Base-by-base conservation (phyloP, 306 rosid genomes). In the Quillaja saponaria region DNA sequence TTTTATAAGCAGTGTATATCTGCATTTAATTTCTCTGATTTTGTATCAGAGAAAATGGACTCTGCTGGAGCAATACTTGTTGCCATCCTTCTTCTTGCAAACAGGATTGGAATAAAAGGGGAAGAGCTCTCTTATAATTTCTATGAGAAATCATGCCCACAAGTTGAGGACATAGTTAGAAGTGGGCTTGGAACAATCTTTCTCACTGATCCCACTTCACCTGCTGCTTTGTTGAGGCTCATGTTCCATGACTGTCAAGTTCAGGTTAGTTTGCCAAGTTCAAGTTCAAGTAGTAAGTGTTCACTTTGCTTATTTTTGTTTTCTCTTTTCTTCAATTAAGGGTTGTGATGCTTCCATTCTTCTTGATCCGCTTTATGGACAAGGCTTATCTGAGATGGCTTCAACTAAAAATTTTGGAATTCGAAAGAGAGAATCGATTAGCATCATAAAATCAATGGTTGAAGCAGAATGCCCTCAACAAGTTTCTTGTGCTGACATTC, bases 231-330 rank as follows among this genome's bases (percentile, higher is more conserved):
- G 19, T 58, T 69, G 76, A 76, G 80, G 80, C 80, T 76, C 41
- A 21, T 69, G 72, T 76, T 76, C 63, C 76, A 69, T 57, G 80
- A 76, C 33, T 76, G 80, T 68, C 80, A 76, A 64, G 76, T 76
- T 51, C 71, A 64, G 68, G 79, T 55, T 25, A 25, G 13, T 12
- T n/a, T n/a, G n/a, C n/a, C n/a, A n/a, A n/a, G n/a, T n/a, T n/a
- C n/a, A n/a, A n/a, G n/a, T n/a, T n/a, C n/a, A n/a, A n/a, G n/a
- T n/a, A n/a, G n/a, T n/a, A 50, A 21, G 13, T 19, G 15, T 51
- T 6, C 6, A 15, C 15, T 6, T 12, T 16, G 12, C 17, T 11
- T 0, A 11, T 11, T 10, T 55, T 1, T 34, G 0, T 17, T 34
- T 14, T 17, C 38, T 49, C 28, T 2, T 33, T 8, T 8, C 33